These are phyloP conservation scores for Tricholoma matsutake DNA, from an alignment of 768 basidiomycete genomes.

Conservation along the genomic window DNA sequence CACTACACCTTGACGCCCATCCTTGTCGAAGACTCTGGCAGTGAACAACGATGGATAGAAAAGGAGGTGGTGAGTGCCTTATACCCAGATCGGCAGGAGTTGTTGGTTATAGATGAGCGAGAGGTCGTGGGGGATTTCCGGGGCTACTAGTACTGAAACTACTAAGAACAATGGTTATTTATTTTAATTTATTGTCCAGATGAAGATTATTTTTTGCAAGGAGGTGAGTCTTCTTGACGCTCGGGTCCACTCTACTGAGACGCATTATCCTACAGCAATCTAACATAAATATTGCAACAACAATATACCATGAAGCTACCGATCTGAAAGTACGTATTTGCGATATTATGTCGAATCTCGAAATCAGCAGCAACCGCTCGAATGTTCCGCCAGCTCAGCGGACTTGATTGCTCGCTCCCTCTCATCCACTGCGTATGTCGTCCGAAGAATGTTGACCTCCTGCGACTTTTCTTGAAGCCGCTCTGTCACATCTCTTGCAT, in stretches of 20 bases:
- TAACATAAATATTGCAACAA: neutral
- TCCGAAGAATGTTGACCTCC: slow-evolving; percentile 66
- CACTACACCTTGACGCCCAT: slow-evolving; percentile 77
- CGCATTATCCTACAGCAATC: neutral
- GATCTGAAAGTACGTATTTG: neutral
- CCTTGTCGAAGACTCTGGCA: slow-evolving; percentile 23
- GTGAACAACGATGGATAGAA: slow-evolving; percentile 50
- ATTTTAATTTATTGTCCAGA: neutral
- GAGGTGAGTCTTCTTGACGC: neutral
- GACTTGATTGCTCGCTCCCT: slow-evolving; percentile 57
- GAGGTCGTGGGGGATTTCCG: slow-evolving; percentile 43
- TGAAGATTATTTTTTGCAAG: neutral
- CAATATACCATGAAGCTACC: neutral
- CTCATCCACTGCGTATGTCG: slow-evolving; percentile 69
- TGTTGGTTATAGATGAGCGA: slow-evolving; percentile 47
- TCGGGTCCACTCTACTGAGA: neutral
- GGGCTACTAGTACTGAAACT: slow-evolving; percentile 4
- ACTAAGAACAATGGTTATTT: neutral
- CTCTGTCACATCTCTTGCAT: slow-evolving; percentile 56
- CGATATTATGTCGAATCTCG: neutral
- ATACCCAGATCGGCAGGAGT: slow-evolving; percentile 50
- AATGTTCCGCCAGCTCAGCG: slow-evolving; percentile 27
- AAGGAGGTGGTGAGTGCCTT: slow-evolving; percentile 65
- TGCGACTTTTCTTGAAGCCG: slow-evolving; percentile 68
- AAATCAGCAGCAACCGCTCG: neutral